These are phyloP conservation scores for Plantago major DNA, from an alignment of 257 asterid genomes.

Conservation along the genomic window DNA sequence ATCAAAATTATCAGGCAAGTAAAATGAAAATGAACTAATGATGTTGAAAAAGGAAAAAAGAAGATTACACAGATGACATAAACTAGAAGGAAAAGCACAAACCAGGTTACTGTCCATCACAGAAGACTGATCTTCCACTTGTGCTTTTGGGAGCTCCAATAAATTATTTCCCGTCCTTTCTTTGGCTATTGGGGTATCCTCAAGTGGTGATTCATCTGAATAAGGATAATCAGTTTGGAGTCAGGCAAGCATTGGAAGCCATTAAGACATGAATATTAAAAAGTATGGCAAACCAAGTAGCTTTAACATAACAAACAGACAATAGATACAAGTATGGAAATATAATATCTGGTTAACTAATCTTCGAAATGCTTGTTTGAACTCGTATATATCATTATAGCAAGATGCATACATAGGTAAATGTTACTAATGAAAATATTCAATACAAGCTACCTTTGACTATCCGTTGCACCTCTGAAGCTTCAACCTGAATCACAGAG, in stretches of 20 bases:
- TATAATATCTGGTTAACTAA: not conserved
- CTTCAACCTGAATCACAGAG: conserved; percentile 49
- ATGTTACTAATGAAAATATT: not conserved
- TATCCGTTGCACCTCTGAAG: conserved; percentile 30
- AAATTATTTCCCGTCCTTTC: conserved; percentile 21
- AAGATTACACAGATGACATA: not conserved
- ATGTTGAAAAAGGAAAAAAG: not conserved
- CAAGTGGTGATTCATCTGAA: conserved; percentile 32
- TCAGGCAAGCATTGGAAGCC: conserved; percentile 1
- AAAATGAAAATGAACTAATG: not conserved
- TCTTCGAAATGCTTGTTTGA: not conserved
- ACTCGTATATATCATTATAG: not conserved
- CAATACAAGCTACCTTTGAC: conserved; percentile 40
- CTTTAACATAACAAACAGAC: not conserved
- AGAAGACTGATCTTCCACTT: conserved; percentile 36
- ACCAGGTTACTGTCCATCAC: conserved; percentile 28
- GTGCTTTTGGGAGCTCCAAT: conserved; percentile 30
- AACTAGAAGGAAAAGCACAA: conserved; percentile 12
- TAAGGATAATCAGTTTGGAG: conserved; percentile 13
- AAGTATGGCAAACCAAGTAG: not conserved
- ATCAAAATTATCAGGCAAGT: not conserved
- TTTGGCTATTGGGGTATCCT: conserved; percentile 21
- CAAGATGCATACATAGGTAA: not conserved
- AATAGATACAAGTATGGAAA: not conserved
- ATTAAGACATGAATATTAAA: not conserved